Conservation (phyloP, 768 basidiomycete genomes). For the Daedaleopsis sinensis region DNA sequence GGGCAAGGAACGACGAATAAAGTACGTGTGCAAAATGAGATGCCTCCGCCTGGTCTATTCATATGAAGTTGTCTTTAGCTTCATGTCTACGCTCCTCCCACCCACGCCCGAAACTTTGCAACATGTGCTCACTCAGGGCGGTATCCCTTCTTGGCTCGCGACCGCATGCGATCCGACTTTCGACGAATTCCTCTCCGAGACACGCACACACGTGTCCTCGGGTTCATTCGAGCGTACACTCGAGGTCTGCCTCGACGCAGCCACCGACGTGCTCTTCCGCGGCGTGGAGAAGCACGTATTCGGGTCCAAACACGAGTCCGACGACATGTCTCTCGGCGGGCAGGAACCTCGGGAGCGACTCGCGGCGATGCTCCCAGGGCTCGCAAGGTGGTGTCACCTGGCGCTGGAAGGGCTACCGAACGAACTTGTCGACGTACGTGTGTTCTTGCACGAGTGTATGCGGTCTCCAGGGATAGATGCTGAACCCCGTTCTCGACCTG, state of each 20-base stretch:
- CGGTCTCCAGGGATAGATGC: background rate
- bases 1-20: slow-evolving; percentile 57
- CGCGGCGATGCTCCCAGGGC: slow-evolving; percentile 78
- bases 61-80: slow-evolving; percentile 42
- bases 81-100: slow-evolving; percentile 74
- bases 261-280: slow-evolving; percentile 63
- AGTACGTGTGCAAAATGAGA: slow-evolving; percentile 38
- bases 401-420: slow-evolving; percentile 73
- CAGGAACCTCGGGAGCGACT: slow-evolving; percentile 62
- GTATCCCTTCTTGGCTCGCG: slow-evolving; percentile 39
- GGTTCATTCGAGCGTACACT: slow-evolving; percentile 74
- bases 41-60: background rate
- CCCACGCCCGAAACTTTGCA: slow-evolving; percentile 71
- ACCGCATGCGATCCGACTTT: slow-evolving; percentile 54
- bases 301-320: slow-evolving; percentile 24
- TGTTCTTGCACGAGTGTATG: background rate
- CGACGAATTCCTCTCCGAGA: slow-evolving; percentile 66
- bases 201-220: slow-evolving; percentile 60
- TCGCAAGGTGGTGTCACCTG: slow-evolving; percentile 77
- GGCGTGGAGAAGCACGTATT: slow-evolving; percentile 72
- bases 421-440: slow-evolving; percentile 80
- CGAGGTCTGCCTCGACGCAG: slow-evolving; percentile 71
- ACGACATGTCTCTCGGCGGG: slow-evolving; percentile 25
- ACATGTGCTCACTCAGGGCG: slow-evolving; percentile 70
- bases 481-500: slow-evolving; percentile 1